Conservation (phyloP, 176 grass and related monocot genomes). For the Echinochloa phyllopogon region DNA sequence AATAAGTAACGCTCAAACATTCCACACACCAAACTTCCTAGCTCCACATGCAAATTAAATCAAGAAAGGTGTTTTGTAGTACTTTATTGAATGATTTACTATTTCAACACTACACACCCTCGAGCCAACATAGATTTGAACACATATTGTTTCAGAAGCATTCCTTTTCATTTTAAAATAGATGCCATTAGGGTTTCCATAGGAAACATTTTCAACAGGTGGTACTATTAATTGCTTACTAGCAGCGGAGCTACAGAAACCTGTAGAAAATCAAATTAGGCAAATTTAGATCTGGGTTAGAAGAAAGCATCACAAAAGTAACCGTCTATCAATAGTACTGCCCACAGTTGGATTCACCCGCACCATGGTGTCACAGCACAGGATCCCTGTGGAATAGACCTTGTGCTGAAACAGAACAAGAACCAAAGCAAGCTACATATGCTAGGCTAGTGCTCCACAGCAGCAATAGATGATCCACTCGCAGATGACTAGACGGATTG, state of each 20-base stretch:
- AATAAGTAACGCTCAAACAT: neutral
- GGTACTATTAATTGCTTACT: constrained; percentile 15
- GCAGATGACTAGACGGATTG: neutral
- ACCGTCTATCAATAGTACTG: neutral
- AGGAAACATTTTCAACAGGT: neutral
- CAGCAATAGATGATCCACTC: neutral
- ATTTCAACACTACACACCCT: constrained; percentile 13
- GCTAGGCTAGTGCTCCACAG: neutral
- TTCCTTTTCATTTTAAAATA: neutral
- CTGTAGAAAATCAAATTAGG: neutral
- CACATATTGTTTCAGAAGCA: neutral
- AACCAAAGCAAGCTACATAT: constrained; percentile 19
- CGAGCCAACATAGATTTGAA: neutral
- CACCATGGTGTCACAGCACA: constrained; percentile 4
- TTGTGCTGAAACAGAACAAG: neutral
- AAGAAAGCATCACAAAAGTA: constrained; percentile 11
- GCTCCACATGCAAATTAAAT: constrained; percentile 9
- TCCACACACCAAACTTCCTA: neutral
- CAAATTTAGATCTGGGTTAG: neutral
- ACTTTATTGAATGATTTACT: neutral
- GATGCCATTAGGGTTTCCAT: neutral
- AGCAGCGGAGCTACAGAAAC: neutral
- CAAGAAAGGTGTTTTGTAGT: neutral
- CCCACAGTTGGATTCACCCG: neutral
- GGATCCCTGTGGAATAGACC: constrained; percentile 8